These are phyloP conservation scores for Sarcomyxa edulis DNA, from an alignment of 768 basidiomycete genomes.

Conservation along the genomic window DNA sequence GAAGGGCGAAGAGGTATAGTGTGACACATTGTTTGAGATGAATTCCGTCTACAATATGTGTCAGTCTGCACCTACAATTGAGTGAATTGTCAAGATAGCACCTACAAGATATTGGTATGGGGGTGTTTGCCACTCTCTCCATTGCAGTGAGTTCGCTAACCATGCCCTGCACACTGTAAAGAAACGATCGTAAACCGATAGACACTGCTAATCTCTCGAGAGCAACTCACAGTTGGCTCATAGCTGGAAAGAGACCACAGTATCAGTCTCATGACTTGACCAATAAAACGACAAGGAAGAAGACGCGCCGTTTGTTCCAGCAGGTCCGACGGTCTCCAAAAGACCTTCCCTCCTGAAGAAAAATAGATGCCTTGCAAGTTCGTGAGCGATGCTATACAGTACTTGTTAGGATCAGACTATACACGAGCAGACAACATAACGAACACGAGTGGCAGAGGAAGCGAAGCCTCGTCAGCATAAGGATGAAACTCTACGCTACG, in stretches of 20 bases:
- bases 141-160: slow-evolving; percentile 81
- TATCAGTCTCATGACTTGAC: background rate
- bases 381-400: slow-evolving; percentile 66
- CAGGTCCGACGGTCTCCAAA: slow-evolving; percentile 86
- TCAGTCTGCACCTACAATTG: slow-evolving; percentile 6
- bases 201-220: background rate
- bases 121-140: slow-evolving; percentile 90
- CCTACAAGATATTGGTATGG: slow-evolving; percentile 73
- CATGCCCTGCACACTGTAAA: slow-evolving; percentile 65
- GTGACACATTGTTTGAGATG: slow-evolving; percentile 96
- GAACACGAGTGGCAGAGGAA: slow-evolving; percentile 81
- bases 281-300: too few species aligned
- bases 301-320: slow-evolving; percentile 49
- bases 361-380: slow-evolving; percentile 66
- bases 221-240: slow-evolving; percentile 55
- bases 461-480: slow-evolving; percentile 50
- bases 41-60: slow-evolving; percentile 56
- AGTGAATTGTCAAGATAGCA: slow-evolving; percentile 8
- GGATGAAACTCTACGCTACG: slow-evolving; percentile 57
- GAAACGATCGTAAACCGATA: slow-evolving; percentile 2
- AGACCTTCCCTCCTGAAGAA: slow-evolving; percentile 74
- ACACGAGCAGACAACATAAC: slow-evolving; percentile 12
- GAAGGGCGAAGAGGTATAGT: slow-evolving; percentile 86
- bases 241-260: slow-evolving; percentile 26
- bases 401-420: slow-evolving; percentile 1